phyloP scores from a whole-genome alignment of 225 moss, liverwort and hornwort species.

The Physcomitrellopsis africana region DNA sequence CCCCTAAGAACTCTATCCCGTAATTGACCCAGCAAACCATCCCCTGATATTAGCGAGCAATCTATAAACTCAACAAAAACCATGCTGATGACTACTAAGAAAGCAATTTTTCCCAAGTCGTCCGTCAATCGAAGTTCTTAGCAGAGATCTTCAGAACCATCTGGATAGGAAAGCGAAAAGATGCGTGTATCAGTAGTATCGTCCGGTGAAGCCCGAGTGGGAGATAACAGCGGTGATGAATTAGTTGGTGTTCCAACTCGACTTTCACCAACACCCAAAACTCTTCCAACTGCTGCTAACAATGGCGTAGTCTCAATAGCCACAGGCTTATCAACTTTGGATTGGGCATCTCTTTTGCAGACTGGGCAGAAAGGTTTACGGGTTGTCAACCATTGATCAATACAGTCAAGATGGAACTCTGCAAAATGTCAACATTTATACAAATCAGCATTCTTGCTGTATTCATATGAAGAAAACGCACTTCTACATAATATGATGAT shows the following conservation, averaged over 20 bases:
- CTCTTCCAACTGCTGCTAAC: constrained; percentile 58
- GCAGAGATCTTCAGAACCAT: constrained; percentile 54
- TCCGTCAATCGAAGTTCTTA: constrained; percentile 4
- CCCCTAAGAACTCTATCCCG: constrained; percentile 5
- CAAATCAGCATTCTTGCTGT: neutral
- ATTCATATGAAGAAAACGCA: too few species aligned
- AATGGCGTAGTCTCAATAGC: constrained; percentile 83
- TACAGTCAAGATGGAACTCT: constrained; percentile 92
- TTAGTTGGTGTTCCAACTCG: constrained; percentile 43
- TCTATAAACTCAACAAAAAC: neutral
- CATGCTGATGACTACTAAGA: neutral
- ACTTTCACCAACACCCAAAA: constrained; percentile 35
- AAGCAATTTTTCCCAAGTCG: neutral
- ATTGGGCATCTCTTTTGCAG: constrained; percentile 90
- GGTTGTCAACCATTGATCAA: constrained; percentile 94
- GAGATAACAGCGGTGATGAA: constrained; percentile 32
- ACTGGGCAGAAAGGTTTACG: constrained; percentile 90
- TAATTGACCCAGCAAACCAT: neutral
- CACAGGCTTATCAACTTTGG: constrained; percentile 44
- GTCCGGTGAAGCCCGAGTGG: constrained; percentile 20
- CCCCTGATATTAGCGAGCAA: too few species aligned
- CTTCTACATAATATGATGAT: too few species aligned
- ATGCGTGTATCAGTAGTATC: constrained; percentile 54
- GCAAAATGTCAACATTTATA: constrained; percentile 35
- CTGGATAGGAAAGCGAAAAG: constrained; percentile 58